Evolutionary conservation across 352 stramenopile species (phyloP).

Genomic region (Pythium dissimile): DNA sequence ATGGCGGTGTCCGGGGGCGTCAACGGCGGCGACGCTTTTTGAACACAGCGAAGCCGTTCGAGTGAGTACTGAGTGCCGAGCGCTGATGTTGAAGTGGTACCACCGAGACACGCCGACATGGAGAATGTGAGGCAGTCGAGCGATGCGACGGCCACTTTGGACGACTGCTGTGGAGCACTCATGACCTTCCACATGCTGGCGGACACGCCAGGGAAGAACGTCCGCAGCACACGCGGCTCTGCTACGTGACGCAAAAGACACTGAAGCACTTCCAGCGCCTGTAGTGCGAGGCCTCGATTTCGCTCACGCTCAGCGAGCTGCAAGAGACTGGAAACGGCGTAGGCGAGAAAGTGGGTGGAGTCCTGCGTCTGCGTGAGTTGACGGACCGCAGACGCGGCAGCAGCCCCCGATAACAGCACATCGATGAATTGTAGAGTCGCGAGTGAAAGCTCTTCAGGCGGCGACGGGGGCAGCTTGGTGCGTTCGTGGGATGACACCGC

Average conservation of each 20-base stretch:
- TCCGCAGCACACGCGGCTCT: conserved; percentile 25
- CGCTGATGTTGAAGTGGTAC: neutral
- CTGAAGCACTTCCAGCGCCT: conserved; percentile 2
- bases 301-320: conserved; percentile 43
- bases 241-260: neutral
- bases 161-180: conserved; percentile 62
- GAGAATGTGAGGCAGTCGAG: conserved; percentile 43
- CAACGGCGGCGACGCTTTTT: neutral
- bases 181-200: conserved; percentile 61
- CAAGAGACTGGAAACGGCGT: conserved; percentile 55
- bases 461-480: neutral
- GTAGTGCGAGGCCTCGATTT: conserved; percentile 5
- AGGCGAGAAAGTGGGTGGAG: conserved; percentile 66
- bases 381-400: conserved; percentile 1
- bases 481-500: neutral
- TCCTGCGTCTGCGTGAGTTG: conserved; percentile 21
- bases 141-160: conserved; percentile 57
- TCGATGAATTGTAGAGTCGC: conserved; percentile 31
- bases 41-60: conserved; percentile 17
- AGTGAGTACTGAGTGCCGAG: conserved; percentile 10
- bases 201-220: conserved; percentile 71
- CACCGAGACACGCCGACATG: conserved; percentile 37
- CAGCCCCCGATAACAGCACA: conserved; percentile 8
- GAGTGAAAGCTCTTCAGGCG: conserved; percentile 63
- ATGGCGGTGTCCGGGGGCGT: neutral